A percentile compares a stretch with the other conserved stretches of the same genome.
phyloP scores from a whole-genome alignment of 352 stramenopile genomes.

The Pythium utonaiense region DNA sequence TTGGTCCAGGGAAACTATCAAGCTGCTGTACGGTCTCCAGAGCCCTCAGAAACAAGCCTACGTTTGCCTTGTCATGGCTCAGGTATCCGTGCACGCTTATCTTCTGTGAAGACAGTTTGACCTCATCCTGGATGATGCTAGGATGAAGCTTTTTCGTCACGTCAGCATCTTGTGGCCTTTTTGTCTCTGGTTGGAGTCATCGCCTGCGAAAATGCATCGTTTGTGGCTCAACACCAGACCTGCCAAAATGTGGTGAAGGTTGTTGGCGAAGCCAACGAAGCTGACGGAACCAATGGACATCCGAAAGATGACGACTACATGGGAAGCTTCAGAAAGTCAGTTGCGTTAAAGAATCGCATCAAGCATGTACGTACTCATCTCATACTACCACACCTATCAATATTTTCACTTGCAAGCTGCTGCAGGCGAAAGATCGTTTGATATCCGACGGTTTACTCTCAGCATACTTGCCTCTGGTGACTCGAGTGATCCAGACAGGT shows the following conservation, averaged over 20 bases:
- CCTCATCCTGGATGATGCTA: neutral
- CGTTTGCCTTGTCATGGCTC: conserved; percentile 12
- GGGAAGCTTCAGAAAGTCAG: conserved; percentile 14
- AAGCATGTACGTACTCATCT: conserved; percentile 6
- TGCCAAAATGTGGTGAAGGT: too few species aligned
- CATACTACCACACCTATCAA: too few species aligned
- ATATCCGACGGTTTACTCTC: conserved; percentile 23
- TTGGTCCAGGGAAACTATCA: conserved; percentile 9
- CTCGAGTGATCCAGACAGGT: conserved; percentile 11
- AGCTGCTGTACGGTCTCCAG: conserved; percentile 13
- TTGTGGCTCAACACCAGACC: neutral
- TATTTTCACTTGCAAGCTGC: neutral
- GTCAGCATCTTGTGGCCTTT: conserved; percentile 9
- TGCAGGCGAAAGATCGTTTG: conserved; percentile 18
- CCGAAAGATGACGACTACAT: conserved; percentile 17
- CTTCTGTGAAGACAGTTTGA: too few species aligned
- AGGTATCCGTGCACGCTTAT: too few species aligned
- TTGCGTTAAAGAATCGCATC: conserved; percentile 14
- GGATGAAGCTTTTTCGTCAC: conserved; percentile 18
- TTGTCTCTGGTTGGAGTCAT: conserved; percentile 18
- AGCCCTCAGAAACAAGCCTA: conserved; percentile 21
- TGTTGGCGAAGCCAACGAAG: too few species aligned
- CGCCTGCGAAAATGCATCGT: conserved; percentile 17
- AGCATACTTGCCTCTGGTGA: conserved; percentile 22
- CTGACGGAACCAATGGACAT: neutral